Evolutionary conservation across 2,329 filamentous ascomycete species (phyloP).

Genomic region (Verticillium nonalfalfae): DNA sequence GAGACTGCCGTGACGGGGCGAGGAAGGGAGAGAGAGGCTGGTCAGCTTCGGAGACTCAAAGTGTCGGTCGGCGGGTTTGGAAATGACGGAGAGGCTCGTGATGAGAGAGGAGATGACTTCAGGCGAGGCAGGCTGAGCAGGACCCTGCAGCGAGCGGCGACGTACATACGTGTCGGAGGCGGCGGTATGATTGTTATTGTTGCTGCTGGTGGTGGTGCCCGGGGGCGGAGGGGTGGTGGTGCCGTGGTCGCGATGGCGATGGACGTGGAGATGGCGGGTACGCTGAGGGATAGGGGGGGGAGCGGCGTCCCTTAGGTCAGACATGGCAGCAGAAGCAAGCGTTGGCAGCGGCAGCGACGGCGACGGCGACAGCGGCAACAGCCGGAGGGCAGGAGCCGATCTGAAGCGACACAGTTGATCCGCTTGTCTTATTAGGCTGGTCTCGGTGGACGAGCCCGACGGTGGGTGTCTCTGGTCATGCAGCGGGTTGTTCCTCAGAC

Average conservation of each 20-base stretch:
- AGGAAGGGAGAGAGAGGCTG: constrained; percentile 29
- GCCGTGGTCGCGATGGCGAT: constrained; percentile 7
- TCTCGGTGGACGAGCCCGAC: background rate
- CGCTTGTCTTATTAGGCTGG: background rate
- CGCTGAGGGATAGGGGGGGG: constrained; percentile 13
- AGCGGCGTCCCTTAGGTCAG: constrained; percentile 1
- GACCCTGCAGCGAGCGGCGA: constrained; percentile 8
- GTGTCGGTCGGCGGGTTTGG: constrained; percentile 60
- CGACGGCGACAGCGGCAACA: too few relatives aligned
- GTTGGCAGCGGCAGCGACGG: background rate
- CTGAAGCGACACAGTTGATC: background rate
- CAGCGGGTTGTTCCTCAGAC: background rate
- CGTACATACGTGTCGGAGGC: background rate
- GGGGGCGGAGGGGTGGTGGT: background rate
- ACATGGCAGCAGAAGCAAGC: background rate
- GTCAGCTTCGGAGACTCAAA: constrained; percentile 52
- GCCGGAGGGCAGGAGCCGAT: too few relatives aligned
- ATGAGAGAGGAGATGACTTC: constrained; percentile 66
- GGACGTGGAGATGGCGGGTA: constrained; percentile 7
- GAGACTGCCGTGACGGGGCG: constrained; percentile 25
- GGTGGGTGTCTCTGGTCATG: background rate
- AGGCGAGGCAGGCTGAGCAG: constrained; percentile 45
- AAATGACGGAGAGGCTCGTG: constrained; percentile 63
- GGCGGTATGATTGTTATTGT: background rate
- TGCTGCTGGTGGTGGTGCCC: background rate